A percentile compares a stretch with the other conserved stretches of the same genome.
Conservation (phyloP, 1,284 basidiomycete species). For the Ceratobasidium sp. region DNA sequence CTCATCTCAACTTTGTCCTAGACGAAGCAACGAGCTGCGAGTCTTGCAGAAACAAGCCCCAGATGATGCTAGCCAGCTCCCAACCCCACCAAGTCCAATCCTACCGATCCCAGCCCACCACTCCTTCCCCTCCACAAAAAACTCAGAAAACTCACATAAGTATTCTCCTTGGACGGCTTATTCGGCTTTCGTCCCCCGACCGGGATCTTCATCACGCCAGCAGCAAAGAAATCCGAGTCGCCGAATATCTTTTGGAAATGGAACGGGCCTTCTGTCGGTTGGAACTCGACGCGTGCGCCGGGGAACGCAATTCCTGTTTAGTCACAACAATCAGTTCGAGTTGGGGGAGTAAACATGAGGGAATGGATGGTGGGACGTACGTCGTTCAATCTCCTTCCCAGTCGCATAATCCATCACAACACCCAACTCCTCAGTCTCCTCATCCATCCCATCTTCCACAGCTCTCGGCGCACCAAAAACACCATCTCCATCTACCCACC, state of each 20-base stretch:
- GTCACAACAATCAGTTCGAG: too few relatives aligned
- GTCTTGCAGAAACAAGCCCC: too few relatives aligned
- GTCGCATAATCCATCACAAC: slow-evolving; percentile 78
- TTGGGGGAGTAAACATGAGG: too few relatives aligned
- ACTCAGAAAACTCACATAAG: slow-evolving; percentile 78
- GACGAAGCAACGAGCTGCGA: too few relatives aligned
- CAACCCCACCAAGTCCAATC: not conserved
- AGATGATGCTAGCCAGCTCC: too few relatives aligned
- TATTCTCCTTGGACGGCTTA: slow-evolving; percentile 93
- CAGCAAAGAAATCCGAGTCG: slow-evolving; percentile 92
- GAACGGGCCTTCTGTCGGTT: slow-evolving; percentile 75
- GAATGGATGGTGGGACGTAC: too few relatives aligned
- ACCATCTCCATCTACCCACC: slow-evolving; percentile 50
- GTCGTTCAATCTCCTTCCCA: slow-evolving; percentile 72
- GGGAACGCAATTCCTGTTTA: slow-evolving; percentile 66
- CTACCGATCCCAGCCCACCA: not conserved
- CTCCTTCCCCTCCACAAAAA: not conserved
- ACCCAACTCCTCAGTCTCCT: slow-evolving; percentile 76
- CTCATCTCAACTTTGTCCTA: too few relatives aligned
- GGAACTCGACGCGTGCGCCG: slow-evolving; percentile 58
- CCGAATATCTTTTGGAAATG: slow-evolving; percentile 94
- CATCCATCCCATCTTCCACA: slow-evolving; percentile 90
- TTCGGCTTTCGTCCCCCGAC: slow-evolving; percentile 82
- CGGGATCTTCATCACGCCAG: slow-evolving; percentile 88
- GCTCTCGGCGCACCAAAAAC: slow-evolving; percentile 47